Evolutionary conservation across 176 grass and related monocot genomes (phyloP).

Genomic region (Echinochloa phyllopogon): DNA sequence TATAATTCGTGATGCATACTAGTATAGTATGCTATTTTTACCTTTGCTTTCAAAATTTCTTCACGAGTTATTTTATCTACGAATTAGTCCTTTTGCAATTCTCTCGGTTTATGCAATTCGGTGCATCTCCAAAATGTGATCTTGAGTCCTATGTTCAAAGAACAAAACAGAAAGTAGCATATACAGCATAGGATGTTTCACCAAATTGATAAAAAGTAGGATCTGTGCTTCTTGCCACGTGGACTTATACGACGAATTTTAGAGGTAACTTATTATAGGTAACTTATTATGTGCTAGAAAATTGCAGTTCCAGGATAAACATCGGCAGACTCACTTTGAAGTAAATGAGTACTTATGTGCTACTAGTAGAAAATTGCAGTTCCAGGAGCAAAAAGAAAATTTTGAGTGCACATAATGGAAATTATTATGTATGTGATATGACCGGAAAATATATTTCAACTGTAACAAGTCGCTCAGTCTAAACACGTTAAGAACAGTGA

Average conservation of each 20-base stretch:
- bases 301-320: too few relatives aligned
- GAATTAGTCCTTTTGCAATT: too few relatives aligned
- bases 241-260: neutral
- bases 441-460: neutral
- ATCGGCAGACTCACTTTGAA: neutral
- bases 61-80: too few relatives aligned
- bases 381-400: neutral
- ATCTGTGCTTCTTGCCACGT: neutral
- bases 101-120: too few relatives aligned
- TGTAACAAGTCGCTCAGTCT: neutral
- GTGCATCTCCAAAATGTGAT: too few relatives aligned
- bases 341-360: neutral
- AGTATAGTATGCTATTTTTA: constrained; percentile 10
- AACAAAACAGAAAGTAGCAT: too few relatives aligned
- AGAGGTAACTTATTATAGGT: too few relatives aligned
- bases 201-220: neutral
- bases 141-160: too few relatives aligned
- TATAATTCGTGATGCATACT: constrained; percentile 5
- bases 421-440: neutral
- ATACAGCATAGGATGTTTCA: too few relatives aligned
- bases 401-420: neutral
- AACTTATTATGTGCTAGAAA: too few relatives aligned
- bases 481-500: neutral
- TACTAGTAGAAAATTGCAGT: neutral
- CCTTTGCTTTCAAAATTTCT: neutral